Evolutionary conservation across 805 yeast genomes (phyloP).

Genomic region (Priceomyces haplophilus): DNA sequence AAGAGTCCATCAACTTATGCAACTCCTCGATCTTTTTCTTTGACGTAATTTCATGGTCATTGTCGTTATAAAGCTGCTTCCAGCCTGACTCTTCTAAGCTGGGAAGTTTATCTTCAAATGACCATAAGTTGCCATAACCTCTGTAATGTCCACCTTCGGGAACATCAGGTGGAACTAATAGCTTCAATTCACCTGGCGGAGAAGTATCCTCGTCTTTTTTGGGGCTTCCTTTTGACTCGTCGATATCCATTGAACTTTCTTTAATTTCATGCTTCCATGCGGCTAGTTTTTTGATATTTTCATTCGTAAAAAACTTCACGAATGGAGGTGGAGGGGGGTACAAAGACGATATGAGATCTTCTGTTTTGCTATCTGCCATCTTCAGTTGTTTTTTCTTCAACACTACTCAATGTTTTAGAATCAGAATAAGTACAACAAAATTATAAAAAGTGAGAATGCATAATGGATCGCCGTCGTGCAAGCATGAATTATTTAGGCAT

Average conservation of each 20-base stretch:
- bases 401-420: not conserved
- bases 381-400: not conserved
- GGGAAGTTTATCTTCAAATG: constrained; percentile 71
- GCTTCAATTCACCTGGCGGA: constrained; percentile 50
- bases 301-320: constrained; percentile 66
- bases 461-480: not conserved
- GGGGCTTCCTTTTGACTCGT: not conserved
- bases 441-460: not conserved
- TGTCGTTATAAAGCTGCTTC: constrained; percentile 59
- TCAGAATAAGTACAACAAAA: not conserved
- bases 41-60: constrained; percentile 34
- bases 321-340: constrained; percentile 96
- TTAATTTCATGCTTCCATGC: constrained; percentile 24
- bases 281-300: constrained; percentile 51
- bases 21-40: constrained; percentile 64
- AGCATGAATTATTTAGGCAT: not conserved
- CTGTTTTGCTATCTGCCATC: constrained; percentile 12
- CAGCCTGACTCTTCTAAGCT: constrained; percentile 75
- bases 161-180: constrained; percentile 60
- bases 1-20: constrained; percentile 73
- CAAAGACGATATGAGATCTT: constrained; percentile 56
- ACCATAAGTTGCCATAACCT: constrained; percentile 91
- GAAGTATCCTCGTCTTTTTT: not conserved
- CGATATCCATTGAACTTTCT: constrained; percentile 11
- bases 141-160: constrained; percentile 69